Evolutionary conservation across 495 filamentous ascomycete species (phyloP), one percentile per base, ranked within the genome.

Genomic region (Aspergillus conjunctus): DNA sequence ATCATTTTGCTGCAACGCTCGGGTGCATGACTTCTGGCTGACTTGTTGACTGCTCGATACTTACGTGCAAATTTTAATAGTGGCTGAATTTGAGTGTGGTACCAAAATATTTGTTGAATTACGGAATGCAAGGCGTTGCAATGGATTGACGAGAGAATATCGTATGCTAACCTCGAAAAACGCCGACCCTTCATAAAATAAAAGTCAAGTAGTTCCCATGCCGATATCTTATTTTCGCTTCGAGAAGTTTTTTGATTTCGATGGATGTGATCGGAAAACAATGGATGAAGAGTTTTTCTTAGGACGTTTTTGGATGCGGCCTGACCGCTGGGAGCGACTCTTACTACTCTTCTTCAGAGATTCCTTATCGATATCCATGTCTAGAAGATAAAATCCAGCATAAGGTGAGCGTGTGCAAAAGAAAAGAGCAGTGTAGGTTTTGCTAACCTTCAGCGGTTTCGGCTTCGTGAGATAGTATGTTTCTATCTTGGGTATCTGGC

Each of bases 261-360:
- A 69, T 18, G 60, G 62, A 30, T 64, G 68, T 30, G 61, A 45
- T 43, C 61, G 60, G 54, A 82, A 82, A 30, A 80, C 73, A 48
- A 82, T 81, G 11, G 76, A 76, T 56, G 71, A 68, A 49, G 74
- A 76, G 11, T 70, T 70, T 61, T 77, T 79, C 39, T 68, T 69
- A 53, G 74, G 70, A 58, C 66, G 75, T 71, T 78, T 79, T 51
- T 77, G 72, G 61, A 77, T 69, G 21, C 72, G 71, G 20, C 63
- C 70, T 31, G 67, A 59, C 46, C 74, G 72, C 21, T 67, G 56
- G 26, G 66, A 62, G 56, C 58, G 62, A 56, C 32, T 67, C 46
- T 66, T 66, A 45, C 67, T 57, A 30, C 54, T 46, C 20, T n/a
- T 49, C 51, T 70, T 71, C 48, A 53, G 45, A 34, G 61, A 62